Percentiles rank a stretch among this genome's conserved stretches.
These are phyloP conservation scores for Neurospora tetraspora DNA, from an alignment of 495 filamentous ascomycete genomes.

Conservation along the genomic window DNA sequence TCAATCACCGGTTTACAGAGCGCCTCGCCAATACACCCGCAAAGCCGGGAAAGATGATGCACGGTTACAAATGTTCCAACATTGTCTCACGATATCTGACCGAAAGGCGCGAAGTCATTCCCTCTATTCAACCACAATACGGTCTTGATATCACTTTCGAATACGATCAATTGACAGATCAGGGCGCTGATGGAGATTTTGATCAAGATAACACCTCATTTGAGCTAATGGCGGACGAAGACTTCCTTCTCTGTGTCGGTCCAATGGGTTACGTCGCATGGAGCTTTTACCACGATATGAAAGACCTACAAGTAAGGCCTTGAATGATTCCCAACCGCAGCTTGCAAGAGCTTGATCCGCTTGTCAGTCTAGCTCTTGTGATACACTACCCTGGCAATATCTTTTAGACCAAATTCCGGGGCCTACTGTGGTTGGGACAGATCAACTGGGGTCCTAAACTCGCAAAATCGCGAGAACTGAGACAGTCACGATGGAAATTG, in stretches of 20 bases:
- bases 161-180: neutral
- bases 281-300: slow-evolving; percentile 9
- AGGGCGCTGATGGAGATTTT: neutral
- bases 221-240: neutral
- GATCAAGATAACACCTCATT: neutral
- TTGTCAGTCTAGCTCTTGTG: neutral
- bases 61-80: neutral
- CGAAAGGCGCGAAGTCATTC: neutral
- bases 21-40: neutral
- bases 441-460: neutral
- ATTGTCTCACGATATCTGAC: neutral
- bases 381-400: neutral
- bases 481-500: neutral
- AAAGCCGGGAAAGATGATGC: neutral
- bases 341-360: neutral
- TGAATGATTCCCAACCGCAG: neutral
- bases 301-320: neutral
- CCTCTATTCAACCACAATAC: neutral
- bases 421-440: neutral
- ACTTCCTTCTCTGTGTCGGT: neutral
- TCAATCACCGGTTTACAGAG: neutral
- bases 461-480: neutral
- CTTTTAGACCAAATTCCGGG: neutral
- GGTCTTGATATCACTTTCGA: neutral
- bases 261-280: neutral